phyloP scores from a whole-genome alignment of 1,139 yeast genomes.

The Pichia sp. region DNA sequence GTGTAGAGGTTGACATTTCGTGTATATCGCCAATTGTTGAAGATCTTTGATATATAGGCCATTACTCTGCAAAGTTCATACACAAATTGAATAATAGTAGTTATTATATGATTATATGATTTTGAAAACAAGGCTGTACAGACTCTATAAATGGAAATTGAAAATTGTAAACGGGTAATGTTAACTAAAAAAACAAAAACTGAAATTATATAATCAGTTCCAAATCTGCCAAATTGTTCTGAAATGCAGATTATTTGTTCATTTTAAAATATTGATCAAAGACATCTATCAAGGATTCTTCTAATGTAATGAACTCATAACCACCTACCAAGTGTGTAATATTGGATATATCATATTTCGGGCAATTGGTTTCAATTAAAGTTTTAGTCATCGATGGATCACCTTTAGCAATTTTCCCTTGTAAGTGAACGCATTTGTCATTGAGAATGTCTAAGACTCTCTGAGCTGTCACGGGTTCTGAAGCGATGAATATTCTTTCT shows the following conservation, averaged over 20 bases:
- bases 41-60: no score
- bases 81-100: no score
- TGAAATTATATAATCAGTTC: no score
- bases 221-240: no score
- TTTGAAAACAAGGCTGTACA: no score
- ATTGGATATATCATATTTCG: constrained; percentile 17
- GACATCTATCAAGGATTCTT: constrained; percentile 40
- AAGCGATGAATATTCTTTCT: constrained; percentile 41
- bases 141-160: no score
- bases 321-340: constrained; percentile 34
- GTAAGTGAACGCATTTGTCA: constrained; percentile 37
- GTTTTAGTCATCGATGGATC: constrained; percentile 30
- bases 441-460: constrained; percentile 38
- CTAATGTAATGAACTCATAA: constrained; percentile 38
- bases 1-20: no score
- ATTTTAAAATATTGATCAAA: constrained; percentile 34
- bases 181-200: no score
- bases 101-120: no score
- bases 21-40: no score
- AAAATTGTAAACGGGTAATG: no score
- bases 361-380: constrained; percentile 3
- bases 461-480: constrained; percentile 39
- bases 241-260: background rate
- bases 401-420: constrained; percentile 39
- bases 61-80: no score